These are phyloP conservation scores for Falciphora oryzae DNA, from an alignment of 2,329 filamentous ascomycete genomes.

Conservation along the genomic window DNA sequence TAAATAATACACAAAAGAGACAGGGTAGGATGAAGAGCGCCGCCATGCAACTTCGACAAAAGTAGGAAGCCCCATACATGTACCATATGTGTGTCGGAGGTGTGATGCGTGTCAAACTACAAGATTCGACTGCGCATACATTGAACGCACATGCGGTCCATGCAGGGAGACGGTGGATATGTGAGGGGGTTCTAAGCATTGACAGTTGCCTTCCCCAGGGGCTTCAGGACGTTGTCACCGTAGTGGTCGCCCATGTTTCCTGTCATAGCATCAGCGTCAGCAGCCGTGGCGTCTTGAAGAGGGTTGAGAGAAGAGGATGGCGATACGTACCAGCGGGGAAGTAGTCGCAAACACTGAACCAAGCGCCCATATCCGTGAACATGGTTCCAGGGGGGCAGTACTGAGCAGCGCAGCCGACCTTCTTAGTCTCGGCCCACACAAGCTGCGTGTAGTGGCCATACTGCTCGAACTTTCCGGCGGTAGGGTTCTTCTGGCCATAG, in stretches of 20 bases:
- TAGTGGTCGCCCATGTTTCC: conserved; percentile 50
- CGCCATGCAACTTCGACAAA: neutral
- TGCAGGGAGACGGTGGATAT: neutral
- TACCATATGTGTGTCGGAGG: neutral
- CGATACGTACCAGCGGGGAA: conserved; percentile 58
- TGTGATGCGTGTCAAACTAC: neutral
- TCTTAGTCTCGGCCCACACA: conserved; percentile 58
- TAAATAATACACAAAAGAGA: neutral
- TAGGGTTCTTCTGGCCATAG: conserved; percentile 56
- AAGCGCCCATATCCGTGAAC: conserved; percentile 44
- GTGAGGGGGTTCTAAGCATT: conserved; percentile 9
- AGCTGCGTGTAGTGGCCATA: conserved; percentile 77
- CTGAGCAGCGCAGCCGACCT: conserved; percentile 57
- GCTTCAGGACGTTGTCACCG: conserved; percentile 40
- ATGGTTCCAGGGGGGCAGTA: conserved; percentile 49
- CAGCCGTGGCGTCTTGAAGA: conserved; percentile 1
- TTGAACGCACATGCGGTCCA: neutral
- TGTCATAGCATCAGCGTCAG: conserved; percentile 21
- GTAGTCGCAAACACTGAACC: conserved; percentile 90
- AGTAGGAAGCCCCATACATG: neutral
- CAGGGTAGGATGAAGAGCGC: neutral
- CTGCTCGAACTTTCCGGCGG: conserved; percentile 54
- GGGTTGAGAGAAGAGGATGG: neutral
- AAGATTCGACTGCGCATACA: neutral
- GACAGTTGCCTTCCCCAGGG: conserved; percentile 30